These are phyloP conservation scores for Strobilomyces dryophilus DNA, from an alignment of 768 basidiomycete genomes.

Conservation along the genomic window DNA sequence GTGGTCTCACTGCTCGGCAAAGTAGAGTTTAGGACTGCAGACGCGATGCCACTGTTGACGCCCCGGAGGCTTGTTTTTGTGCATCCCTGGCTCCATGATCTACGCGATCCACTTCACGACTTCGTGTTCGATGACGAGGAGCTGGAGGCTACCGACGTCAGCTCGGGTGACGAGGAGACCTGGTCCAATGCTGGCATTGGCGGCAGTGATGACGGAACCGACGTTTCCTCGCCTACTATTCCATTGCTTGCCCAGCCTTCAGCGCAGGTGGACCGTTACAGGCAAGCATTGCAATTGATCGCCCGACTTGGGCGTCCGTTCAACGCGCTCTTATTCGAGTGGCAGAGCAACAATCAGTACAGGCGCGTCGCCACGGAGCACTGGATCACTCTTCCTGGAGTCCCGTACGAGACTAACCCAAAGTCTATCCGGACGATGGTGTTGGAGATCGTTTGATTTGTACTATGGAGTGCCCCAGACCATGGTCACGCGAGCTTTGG, in stretches of 20 bases:
- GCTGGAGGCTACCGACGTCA: background rate
- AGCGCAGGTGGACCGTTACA: background rate
- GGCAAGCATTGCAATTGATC: background rate
- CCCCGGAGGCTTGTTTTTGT: no score
- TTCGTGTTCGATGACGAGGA: background rate
- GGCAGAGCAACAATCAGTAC: background rate
- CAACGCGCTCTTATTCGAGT: background rate
- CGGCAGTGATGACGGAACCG: no score
- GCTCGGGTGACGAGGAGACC: no score
- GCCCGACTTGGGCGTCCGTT: background rate
- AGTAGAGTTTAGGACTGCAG: background rate
- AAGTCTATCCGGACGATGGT: background rate
- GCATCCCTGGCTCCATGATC: no score
- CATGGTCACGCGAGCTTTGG: no score
- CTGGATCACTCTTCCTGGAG: background rate
- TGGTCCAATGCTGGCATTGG: no score
- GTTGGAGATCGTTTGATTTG: no score
- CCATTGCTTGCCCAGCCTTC: no score
- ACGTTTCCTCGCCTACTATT: no score
- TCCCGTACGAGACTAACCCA: background rate
- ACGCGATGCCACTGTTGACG: no score
- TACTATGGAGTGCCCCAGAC: no score
- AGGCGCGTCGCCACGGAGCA: background rate
- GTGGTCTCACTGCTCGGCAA: background rate
- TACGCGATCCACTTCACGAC: background rate